Evolutionary conservation across 192 early-diverging fungal species (phyloP).

Genomic region (Polychytrium aggregatum): DNA sequence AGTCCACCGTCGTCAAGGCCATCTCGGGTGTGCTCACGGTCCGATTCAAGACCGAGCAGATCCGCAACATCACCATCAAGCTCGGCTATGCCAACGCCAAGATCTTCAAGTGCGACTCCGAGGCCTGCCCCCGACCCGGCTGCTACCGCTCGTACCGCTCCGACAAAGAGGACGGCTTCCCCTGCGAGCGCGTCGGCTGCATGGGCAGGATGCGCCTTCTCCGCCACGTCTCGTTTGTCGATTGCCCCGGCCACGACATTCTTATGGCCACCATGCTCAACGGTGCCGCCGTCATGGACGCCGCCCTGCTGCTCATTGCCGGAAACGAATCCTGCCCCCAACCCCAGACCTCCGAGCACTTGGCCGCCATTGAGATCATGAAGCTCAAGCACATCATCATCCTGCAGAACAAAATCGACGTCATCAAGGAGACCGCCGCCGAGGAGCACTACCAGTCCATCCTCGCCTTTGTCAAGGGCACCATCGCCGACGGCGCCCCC

Average conservation of each 20-base stretch:
- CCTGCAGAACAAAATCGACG: slow-evolving; percentile 97
- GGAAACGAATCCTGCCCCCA: slow-evolving; percentile 98
- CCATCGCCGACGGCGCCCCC: slow-evolving; percentile 87
- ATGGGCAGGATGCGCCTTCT: slow-evolving; percentile 74
- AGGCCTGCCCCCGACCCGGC: slow-evolving; percentile 86
- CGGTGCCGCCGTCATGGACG: slow-evolving; percentile 96
- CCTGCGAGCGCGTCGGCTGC: slow-evolving; percentile 80
- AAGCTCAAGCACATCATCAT: slow-evolving; percentile 93
- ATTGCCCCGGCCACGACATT: slow-evolving; percentile 99
- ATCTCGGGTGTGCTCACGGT: slow-evolving; percentile 97
- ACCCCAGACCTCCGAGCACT: slow-evolving; percentile 96
- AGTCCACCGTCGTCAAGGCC: slow-evolving; percentile 97
- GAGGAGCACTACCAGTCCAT: slow-evolving; percentile 84
- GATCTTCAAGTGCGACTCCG: slow-evolving; percentile 96
- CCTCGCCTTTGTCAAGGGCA: slow-evolving; percentile 84
- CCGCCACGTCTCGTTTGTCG: slow-evolving; percentile 95
- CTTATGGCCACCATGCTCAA: slow-evolving; percentile 99
- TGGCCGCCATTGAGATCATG: slow-evolving; percentile 99
- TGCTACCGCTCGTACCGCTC: slow-evolving; percentile 86
- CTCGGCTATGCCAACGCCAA: slow-evolving; percentile 99
- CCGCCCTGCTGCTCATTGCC: slow-evolving; percentile 91
- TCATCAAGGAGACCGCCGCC: slow-evolving; percentile 88
- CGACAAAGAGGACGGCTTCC: slow-evolving; percentile 72
- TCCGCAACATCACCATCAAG: slow-evolving; percentile 99
- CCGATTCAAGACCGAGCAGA: slow-evolving; percentile 94